These are phyloP conservation scores for Alternaria gaisen DNA, from an alignment of 2,329 filamentous ascomycete species.

Conservation along the genomic window DNA sequence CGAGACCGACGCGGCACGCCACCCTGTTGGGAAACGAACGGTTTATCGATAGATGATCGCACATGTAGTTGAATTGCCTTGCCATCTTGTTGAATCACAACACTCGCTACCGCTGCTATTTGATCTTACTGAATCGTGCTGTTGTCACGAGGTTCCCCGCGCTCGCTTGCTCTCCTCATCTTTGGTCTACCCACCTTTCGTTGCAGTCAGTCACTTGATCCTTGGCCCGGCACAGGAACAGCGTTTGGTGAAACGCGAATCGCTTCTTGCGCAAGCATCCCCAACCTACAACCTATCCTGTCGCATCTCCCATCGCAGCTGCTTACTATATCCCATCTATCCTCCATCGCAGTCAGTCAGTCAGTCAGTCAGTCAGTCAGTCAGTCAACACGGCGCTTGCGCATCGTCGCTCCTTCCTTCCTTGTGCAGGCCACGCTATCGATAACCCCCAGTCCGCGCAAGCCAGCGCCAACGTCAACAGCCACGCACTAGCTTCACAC, in stretches of 20 bases:
- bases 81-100: not conserved
- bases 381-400: slow-evolving; percentile 2
- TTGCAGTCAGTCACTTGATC: slow-evolving; percentile 13
- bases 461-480: slow-evolving; percentile 12
- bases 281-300: slow-evolving; percentile 5
- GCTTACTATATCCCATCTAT: not conserved
- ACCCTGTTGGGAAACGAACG: slow-evolving; percentile 8
- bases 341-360: slow-evolving; percentile 4
- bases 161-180: slow-evolving; percentile 2
- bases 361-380: not conserved
- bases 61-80: not conserved
- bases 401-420: slow-evolving; percentile 8
- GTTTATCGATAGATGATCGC: slow-evolving; percentile 7
- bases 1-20: slow-evolving; percentile 7
- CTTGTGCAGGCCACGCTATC: slow-evolving; percentile 12
- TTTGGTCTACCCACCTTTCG: slow-evolving; percentile 12
- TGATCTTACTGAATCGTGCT: not conserved
- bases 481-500: slow-evolving; percentile 11
- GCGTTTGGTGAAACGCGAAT: slow-evolving; percentile 50
- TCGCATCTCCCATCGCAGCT: slow-evolving; percentile 6
- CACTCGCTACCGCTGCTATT: not conserved
- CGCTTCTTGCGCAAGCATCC: slow-evolving; percentile 31
- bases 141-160: not conserved
- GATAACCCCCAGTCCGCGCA: slow-evolving; percentile 13
- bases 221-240: slow-evolving; percentile 21